These are phyloP conservation scores for Microbotryomycetes sp. DNA, from an alignment of 1,284 basidiomycete genomes.

Conservation along the genomic window DNA sequence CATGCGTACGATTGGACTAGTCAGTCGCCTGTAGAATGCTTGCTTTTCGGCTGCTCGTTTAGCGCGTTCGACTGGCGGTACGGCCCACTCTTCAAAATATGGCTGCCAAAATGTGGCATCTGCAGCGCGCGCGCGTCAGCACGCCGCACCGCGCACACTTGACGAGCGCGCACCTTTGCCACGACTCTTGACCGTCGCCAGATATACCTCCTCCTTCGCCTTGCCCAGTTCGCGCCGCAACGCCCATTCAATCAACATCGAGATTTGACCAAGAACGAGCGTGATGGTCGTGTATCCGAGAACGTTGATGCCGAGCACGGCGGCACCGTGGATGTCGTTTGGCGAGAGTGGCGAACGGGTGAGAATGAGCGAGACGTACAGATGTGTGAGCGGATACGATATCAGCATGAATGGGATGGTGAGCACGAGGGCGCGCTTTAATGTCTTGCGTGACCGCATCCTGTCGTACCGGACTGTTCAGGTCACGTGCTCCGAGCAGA, in stretches of 20 bases:
- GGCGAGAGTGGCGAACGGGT: conserved; percentile 29
- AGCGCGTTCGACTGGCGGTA: conserved; percentile 35
- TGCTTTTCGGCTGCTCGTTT: conserved; percentile 27
- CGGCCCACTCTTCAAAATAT: conserved; percentile 37
- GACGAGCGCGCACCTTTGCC: conserved; percentile 26
- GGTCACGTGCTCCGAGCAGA: not conserved
- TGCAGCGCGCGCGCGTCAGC: not conserved
- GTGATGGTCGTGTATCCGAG: conserved; percentile 22
- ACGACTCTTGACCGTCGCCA: conserved; percentile 27
- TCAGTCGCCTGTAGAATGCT: conserved; percentile 29
- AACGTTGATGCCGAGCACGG: conserved; percentile 20
- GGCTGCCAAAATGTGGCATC: conserved; percentile 31
- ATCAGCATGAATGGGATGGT: conserved; percentile 14
- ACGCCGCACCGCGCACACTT: not conserved
- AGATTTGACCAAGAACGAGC: conserved; percentile 24
- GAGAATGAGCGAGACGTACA: conserved; percentile 32
- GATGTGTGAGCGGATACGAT: conserved; percentile 22
- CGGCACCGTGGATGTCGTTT: conserved; percentile 23
- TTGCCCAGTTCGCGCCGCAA: conserved; percentile 27
- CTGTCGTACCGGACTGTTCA: not conserved
- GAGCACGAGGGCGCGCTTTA: conserved; percentile 13
- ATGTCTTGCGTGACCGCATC: conserved; percentile 9
- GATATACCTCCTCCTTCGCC: conserved; percentile 31
- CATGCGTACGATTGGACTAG: conserved; percentile 32
- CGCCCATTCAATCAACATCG: conserved; percentile 27